Evolutionary conservation across 2,329 filamentous ascomycete genomes (phyloP), one percentile per base, ranked within the genome.

Genomic region (Trichoderma atrobrunneum): DNA sequence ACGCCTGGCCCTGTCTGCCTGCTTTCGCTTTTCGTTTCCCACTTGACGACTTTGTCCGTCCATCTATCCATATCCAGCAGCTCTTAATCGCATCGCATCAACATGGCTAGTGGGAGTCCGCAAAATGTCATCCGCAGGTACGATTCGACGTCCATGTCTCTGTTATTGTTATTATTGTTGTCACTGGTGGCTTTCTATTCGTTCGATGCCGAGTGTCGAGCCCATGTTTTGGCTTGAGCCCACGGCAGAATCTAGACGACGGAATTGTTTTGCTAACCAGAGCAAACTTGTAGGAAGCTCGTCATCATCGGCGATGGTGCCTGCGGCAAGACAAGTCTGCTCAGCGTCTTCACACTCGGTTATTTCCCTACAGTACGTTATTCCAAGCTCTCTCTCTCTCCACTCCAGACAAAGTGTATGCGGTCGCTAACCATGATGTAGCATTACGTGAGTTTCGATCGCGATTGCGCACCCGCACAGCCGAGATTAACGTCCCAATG

Each of bases 271-370:
- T 74, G 32, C 59, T 75, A 76, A 72, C 76, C 74, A 59, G 67
- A 59, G 24, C 66, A 57, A 54, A 74, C 48, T 3, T 64, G 21
- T 80, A 97, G 95, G 87, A 98, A 98, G 85, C 87, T 98, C 80
- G 95, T 98, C 79, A 98, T 98, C 77, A 97, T 98, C 78, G 95
- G 95, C 74, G 95, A 98, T 80, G 96, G 96, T 86, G 96, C 96
- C 77, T 99, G 96, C 84, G 96, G 96, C 79, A 99, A 99, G 87
- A 99, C 96, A 67, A 97, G 94, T 90, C 85, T 99, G 78, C 86
- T 99, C 76, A 98, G 95, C 81, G 96, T 99, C 77, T 99, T 99
- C 83, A 99, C 96, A 43, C 87, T 99, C 70, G 96, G 96, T 72
- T 98, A 98, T 84, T 99, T 98, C 79, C 96, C 96, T 78, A 97